These are phyloP conservation scores for Zostera marina DNA, from an alignment of 116 monocot genomes.

Conservation along the genomic window DNA sequence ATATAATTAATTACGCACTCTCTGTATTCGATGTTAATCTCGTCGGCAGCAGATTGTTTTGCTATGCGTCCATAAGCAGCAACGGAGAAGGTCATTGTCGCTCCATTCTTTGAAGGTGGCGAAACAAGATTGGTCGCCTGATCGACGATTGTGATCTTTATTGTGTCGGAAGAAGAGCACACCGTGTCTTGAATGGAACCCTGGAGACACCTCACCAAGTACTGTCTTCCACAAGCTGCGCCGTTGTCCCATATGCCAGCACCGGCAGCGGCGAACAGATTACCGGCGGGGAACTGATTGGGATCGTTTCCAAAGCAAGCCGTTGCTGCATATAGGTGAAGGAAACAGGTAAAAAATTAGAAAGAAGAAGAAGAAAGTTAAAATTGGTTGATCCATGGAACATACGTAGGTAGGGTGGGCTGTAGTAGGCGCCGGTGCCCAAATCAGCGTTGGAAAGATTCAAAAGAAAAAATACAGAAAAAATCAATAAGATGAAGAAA, in stretches of 20 bases:
- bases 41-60: neutral
- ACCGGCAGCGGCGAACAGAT: conserved; percentile 41
- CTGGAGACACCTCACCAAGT: conserved; percentile 37
- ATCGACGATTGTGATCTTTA: conserved; percentile 26
- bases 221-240: conserved; percentile 41
- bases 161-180: conserved; percentile 14
- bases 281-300: conserved; percentile 30
- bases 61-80: conserved; percentile 18
- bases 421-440: conserved; percentile 36
- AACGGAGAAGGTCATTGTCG: conserved; percentile 24
- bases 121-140: conserved; percentile 13
- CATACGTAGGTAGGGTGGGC: conserved; percentile 55
- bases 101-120: conserved; percentile 12
- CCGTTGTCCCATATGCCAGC: conserved; percentile 50
- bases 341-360: no score
- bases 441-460: conserved; percentile 27
- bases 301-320: conserved; percentile 24
- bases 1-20: conserved; percentile 28
- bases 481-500: neutral
- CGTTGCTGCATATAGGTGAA: conserved; percentile 18
- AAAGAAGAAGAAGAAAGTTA: no score
- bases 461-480: conserved; percentile 4
- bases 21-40: conserved; percentile 36
- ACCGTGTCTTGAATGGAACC: conserved; percentile 12
- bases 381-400: neutral